phyloP scores from a whole-genome alignment of 106 monocot species.

The Iris macrosiphon region DNA sequence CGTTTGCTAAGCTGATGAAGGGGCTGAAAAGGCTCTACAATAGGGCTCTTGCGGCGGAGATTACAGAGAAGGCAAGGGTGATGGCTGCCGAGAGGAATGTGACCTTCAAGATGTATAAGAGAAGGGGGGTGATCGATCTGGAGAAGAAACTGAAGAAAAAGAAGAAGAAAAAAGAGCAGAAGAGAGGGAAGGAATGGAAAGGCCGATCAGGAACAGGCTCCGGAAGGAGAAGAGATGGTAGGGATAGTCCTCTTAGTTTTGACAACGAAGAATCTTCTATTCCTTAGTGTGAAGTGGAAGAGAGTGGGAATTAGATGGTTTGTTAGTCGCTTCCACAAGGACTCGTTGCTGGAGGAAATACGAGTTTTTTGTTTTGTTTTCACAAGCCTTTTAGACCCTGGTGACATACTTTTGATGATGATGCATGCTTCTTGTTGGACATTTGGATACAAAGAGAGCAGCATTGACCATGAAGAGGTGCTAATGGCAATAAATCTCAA shows the following conservation, averaged over 20 bases:
- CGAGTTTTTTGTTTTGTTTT: no score
- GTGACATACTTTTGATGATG: no score
- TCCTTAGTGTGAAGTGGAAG: not conserved
- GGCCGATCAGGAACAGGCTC: not conserved
- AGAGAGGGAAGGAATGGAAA: slow-evolving; percentile 1
- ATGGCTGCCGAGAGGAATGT: slow-evolving; percentile 86
- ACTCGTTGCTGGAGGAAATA: no score
- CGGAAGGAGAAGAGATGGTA: not conserved
- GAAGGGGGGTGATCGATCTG: slow-evolving; percentile 66
- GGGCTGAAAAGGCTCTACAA: slow-evolving; percentile 91
- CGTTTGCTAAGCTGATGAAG: slow-evolving; percentile 91
- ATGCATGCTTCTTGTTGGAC: no score
- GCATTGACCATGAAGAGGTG: no score
- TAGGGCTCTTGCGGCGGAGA: slow-evolving; percentile 70
- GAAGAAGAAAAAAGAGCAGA: slow-evolving; percentile 15
- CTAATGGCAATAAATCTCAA: no score
- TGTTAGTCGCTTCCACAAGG: no score
- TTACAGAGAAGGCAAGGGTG: slow-evolving; percentile 85
- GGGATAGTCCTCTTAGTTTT: not conserved
- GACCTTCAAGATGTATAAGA: slow-evolving; percentile 90
- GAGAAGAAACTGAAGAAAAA: slow-evolving; percentile 48
- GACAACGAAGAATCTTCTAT: slow-evolving; percentile 5
- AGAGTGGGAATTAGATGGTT: no score
- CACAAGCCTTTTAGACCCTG: no score
- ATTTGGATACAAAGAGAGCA: no score